Evolutionary conservation across 441 rosid genomes (phyloP).

Genomic region (Erodium texanum): DNA sequence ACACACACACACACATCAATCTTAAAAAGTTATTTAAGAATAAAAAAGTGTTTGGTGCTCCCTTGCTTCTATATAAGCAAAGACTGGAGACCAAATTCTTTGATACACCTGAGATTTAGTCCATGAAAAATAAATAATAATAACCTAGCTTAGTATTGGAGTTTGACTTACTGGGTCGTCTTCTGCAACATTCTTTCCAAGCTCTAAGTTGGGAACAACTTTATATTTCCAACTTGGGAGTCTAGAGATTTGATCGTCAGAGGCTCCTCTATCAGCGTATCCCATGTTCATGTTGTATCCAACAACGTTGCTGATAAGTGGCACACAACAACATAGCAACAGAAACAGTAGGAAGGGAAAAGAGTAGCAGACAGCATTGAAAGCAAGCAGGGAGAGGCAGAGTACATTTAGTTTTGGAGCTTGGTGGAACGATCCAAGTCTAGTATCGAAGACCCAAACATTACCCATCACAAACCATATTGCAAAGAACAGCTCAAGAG

Average conservation of each 20-base stretch:
- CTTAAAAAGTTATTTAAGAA: no score
- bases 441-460: conserved; percentile 91
- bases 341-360: conserved; percentile 82
- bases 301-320: conserved; percentile 58
- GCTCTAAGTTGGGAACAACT: conserved; percentile 29
- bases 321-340: conserved; percentile 79
- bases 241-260: conserved; percentile 73
- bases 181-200: conserved; percentile 20
- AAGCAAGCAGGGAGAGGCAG: conserved; percentile 73
- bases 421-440: conserved; percentile 60
- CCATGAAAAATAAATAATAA: no score
- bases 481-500: conserved; percentile 57
- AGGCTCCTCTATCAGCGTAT: conserved; percentile 65
- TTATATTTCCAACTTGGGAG: conserved; percentile 74
- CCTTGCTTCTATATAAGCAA: no score
- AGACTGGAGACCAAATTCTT: no score
- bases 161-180: conserved; percentile 55
- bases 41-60: no score
- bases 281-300: conserved; percentile 92
- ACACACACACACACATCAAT: no score
- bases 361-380: conserved; percentile 83
- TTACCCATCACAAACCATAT: conserved; percentile 90
- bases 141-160: neutral
- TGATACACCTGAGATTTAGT: no score
- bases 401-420: conserved; percentile 80